Conservation (phyloP, 2,329 filamentous ascomycete species). For the Teratosphaeria gauchensis region DNA sequence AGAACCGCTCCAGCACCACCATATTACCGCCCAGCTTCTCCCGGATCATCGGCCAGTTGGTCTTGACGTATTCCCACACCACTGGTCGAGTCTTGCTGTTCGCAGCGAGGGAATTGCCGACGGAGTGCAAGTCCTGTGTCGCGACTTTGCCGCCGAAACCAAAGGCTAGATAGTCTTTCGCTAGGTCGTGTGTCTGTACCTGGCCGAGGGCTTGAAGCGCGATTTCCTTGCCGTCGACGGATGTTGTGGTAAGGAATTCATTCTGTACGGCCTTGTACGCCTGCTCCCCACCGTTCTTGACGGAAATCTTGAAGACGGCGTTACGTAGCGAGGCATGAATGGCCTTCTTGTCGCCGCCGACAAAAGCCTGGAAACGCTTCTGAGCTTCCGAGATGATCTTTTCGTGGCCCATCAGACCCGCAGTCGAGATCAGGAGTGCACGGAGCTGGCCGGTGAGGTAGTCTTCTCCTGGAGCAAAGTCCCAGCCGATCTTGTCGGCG, state of each 20-base stretch:
- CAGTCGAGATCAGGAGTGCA: conserved; percentile 66
- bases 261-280: conserved; percentile 70
- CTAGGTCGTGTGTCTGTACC: conserved; percentile 58
- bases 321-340: conserved; percentile 75
- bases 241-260: conserved; percentile 72
- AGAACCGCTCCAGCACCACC: conserved; percentile 79
- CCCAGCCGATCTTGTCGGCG: conserved; percentile 75
- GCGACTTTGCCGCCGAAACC: conserved; percentile 77
- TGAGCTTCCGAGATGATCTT: conserved; percentile 62
- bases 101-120: conserved; percentile 59
- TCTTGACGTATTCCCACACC: conserved; percentile 79
- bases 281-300: conserved; percentile 60
- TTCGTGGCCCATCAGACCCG: conserved; percentile 67
- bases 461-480: conserved; percentile 66
- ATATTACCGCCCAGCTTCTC: conserved; percentile 69
- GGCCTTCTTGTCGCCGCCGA: conserved; percentile 54
- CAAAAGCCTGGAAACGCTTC: conserved; percentile 72
- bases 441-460: conserved; percentile 76
- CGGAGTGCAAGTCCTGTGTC: conserved; percentile 77
- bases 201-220: conserved; percentile 67
- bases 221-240: conserved; percentile 86
- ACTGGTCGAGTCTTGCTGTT: conserved; percentile 65
- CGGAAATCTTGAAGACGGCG: conserved; percentile 68
- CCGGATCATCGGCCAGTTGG: conserved; percentile 67
- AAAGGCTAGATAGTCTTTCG: conserved; percentile 59